Evolutionary conservation across 164 flowering plant species (phyloP).

Genomic region (Piper betle): DNA sequence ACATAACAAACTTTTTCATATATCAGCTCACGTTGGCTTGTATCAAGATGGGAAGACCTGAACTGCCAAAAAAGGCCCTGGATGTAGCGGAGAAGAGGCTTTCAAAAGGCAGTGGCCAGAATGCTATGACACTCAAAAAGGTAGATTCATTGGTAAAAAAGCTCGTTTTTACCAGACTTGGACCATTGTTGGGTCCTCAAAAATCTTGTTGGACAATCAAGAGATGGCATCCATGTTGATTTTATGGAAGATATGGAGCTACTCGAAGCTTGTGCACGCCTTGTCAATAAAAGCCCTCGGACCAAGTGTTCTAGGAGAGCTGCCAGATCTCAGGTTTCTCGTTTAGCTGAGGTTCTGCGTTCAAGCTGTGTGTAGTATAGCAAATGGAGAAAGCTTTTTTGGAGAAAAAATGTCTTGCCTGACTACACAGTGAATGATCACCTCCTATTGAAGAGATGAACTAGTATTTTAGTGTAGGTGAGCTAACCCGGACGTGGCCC

Average conservation of each 20-base stretch:
- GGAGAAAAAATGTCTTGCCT: too few relatives aligned
- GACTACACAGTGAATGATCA: too few relatives aligned
- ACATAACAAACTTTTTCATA: constrained; percentile 1
- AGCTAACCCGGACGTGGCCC: too few relatives aligned
- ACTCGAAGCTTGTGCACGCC: constrained; percentile 9
- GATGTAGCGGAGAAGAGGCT: constrained; percentile 41
- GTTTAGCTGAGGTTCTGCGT: too few relatives aligned
- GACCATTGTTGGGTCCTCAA: constrained; percentile 81
- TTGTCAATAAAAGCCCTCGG: constrained; percentile 4
- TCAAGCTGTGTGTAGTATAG: too few relatives aligned
- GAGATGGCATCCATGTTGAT: constrained; percentile 11
- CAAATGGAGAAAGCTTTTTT: too few relatives aligned
- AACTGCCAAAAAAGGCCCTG: constrained; percentile 39
- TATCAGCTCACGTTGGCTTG: constrained; percentile 62
- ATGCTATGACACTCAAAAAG: constrained; percentile 53
- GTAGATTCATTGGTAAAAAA: constrained; percentile 63
- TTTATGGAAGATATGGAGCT: constrained; percentile 13
- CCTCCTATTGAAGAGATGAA: too few relatives aligned
- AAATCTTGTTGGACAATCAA: constrained; percentile 37
- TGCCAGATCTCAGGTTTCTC: constrained; percentile 32
- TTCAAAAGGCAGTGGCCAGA: constrained; percentile 54
- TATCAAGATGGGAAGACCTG: constrained; percentile 58
- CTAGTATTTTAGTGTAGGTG: too few relatives aligned
- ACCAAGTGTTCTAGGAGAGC: constrained; percentile 11
- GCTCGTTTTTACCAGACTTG: constrained; percentile 62